Base-by-base conservation (phyloP, 1,139 yeast species). In the Suhomyces bolitotheri region DNA sequence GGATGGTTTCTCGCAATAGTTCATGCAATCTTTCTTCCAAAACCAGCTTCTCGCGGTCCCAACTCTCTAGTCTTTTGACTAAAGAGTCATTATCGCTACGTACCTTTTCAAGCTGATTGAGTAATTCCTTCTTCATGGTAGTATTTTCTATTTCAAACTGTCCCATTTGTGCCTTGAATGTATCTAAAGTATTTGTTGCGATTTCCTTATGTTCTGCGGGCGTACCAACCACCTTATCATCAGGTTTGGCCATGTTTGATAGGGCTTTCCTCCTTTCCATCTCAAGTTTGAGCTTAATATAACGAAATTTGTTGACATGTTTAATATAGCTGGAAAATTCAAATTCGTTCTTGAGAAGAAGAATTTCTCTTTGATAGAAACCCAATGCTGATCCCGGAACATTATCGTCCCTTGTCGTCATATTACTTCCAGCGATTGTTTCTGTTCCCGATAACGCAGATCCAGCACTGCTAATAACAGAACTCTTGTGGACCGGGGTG, bases 321-420 rank as follows among this genome's bases (percentile, higher is more conserved):
- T 75, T 76, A 54, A 79, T 56, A 51, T 77, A 81, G 35, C 72
- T 66, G 7, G 78, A 64, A 51, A 82, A 82, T 34, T 80, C 84
- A 29, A 80, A 62, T 51, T 82, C 90, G 50, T 82, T 82, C 38
- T 73, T 71, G 40, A 73, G 53, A 25, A 82, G 62, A 34, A 82
- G 54, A 20, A 82, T 59, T 45, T 82, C 85, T 39, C 89, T 60
- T 38, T 74, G 77, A 46, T 75, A 80, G 45, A 66, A 76, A 28
- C 69, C 68, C 10, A 71, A 34, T 0, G 59, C 56, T 2, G 57
- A 51, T 2, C 68, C 70, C 1, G 27, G 10, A 7, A 20, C 25
- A 16, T 21, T 30, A 5, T 34, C 33, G 6, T 12, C 10, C 9
- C 13, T 20, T 16, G 20, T 22, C 5, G 20, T 6, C 20, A 17